Conservation (phyloP, 192 early-diverging fungal species). For the Backusella luteola region DNA sequence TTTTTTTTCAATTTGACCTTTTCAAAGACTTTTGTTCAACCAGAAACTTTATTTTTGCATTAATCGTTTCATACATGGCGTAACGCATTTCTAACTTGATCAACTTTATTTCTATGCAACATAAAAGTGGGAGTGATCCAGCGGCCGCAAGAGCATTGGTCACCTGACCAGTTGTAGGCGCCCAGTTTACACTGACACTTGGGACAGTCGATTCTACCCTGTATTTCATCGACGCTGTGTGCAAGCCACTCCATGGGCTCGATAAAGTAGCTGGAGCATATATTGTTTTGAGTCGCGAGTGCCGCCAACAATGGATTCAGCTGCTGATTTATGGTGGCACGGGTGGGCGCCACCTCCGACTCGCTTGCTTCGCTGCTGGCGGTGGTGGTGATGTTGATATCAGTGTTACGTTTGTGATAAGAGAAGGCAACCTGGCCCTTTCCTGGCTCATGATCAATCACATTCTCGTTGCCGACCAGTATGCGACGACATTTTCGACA, state of each 20-base stretch:
- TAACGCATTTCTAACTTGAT: constrained; percentile 42
- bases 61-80: not conserved
- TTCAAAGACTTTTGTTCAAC: not conserved
- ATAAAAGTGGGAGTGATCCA: constrained; percentile 82
- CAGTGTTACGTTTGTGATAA: constrained; percentile 66
- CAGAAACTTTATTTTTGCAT: not conserved
- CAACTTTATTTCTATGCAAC: constrained; percentile 74
- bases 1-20: not conserved
- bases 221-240: constrained; percentile 50
- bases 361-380: not conserved
- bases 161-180: constrained; percentile 77
- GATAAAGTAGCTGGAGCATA: constrained; percentile 77
- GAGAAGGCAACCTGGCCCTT: constrained; percentile 71
- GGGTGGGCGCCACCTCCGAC: not conserved
- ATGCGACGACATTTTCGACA: constrained; percentile 66
- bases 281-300: constrained; percentile 30
- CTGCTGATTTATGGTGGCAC: not conserved
- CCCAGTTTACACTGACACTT: constrained; percentile 81
- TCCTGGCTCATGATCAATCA: constrained; percentile 68
- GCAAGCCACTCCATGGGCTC: constrained; percentile 86
- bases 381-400: constrained; percentile 39
- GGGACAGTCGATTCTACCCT: constrained; percentile 74
- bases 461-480: constrained; percentile 58
- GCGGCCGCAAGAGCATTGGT: constrained; percentile 77
- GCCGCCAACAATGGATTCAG: constrained; percentile 33